Conservation (phyloP, 257 asterid genomes). For the Asclepias syriaca region DNA sequence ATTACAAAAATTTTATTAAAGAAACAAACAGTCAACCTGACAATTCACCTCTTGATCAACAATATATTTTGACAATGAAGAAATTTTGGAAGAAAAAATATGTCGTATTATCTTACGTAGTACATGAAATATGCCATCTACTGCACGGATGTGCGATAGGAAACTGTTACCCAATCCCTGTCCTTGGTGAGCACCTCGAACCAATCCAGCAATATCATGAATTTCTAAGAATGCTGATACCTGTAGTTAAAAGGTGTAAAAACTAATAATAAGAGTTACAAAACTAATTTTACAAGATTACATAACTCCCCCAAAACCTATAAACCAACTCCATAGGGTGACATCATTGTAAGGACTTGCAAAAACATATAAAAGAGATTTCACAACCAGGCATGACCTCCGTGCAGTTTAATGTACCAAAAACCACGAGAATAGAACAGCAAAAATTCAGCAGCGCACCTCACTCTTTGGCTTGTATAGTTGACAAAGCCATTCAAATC, state of each 20-base stretch:
- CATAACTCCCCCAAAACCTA: background rate
- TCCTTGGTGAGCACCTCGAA: slow-evolving; percentile 97
- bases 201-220: slow-evolving; percentile 98
- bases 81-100: slow-evolving; percentile 2
- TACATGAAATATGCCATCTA: slow-evolving; percentile 98
- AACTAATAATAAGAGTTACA: background rate
- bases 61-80: background rate
- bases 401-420: background rate
- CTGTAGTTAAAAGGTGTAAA: slow-evolving; percentile 24
- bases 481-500: slow-evolving; percentile 94
- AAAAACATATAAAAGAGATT: background rate
- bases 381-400: background rate
- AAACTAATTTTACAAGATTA: background rate
- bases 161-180: slow-evolving; percentile 96
- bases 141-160: slow-evolving; percentile 96
- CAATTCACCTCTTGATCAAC: background rate
- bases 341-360: background rate
- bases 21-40: background rate
- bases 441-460: slow-evolving; percentile 36
- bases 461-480: slow-evolving; percentile 91
- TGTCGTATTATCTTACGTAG: slow-evolving; percentile 51
- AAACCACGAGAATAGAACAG: slow-evolving; percentile 1
- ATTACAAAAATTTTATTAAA: background rate
- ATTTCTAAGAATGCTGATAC: slow-evolving; percentile 92
- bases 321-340: background rate